phyloP scores from a whole-genome alignment of 805 yeast species.

The Clavispora phyllophila region DNA sequence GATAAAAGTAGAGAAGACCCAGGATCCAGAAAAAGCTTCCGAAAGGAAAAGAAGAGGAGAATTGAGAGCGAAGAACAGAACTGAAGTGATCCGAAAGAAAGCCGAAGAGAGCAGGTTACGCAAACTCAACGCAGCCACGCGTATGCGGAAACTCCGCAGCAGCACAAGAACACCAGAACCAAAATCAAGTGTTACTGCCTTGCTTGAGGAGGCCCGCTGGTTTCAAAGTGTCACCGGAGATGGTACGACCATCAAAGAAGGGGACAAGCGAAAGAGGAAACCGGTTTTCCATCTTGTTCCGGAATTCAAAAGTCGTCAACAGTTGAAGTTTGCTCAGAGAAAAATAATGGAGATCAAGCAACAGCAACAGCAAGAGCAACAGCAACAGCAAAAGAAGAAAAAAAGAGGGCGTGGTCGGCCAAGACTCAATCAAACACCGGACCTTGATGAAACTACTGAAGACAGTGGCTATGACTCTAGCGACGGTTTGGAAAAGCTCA shows the following conservation, averaged over 20 bases:
- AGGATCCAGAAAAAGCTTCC: slow-evolving; percentile 10
- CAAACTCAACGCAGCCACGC: background rate
- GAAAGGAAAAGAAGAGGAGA: slow-evolving; percentile 3
- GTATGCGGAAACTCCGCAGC: slow-evolving; percentile 2
- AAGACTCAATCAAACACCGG: slow-evolving; percentile 6
- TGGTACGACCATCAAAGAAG: slow-evolving; percentile 24
- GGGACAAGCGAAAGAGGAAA: slow-evolving; percentile 29
- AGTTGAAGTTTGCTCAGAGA: slow-evolving; percentile 10
- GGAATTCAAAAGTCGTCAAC: slow-evolving; percentile 15
- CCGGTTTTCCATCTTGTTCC: slow-evolving; percentile 25
- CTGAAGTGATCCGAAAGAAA: slow-evolving; percentile 1
- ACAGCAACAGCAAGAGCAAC: slow-evolving; percentile 1
- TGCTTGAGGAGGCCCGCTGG: slow-evolving; percentile 26
- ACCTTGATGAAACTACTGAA: slow-evolving; percentile 7
- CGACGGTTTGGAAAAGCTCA: slow-evolving; percentile 9
- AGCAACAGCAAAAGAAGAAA: slow-evolving; percentile 5
- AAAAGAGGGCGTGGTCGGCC: slow-evolving; percentile 1
- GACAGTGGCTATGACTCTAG: slow-evolving; percentile 5
- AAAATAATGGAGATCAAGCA: slow-evolving; percentile 12
- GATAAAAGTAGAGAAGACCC: slow-evolving; percentile 7
- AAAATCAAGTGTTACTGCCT: slow-evolving; percentile 3
- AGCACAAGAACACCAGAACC: background rate
- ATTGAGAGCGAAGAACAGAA: slow-evolving; percentile 1
- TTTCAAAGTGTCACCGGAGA: slow-evolving; percentile 40
- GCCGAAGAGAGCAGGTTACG: slow-evolving; percentile 2